Base-by-base conservation (phyloP, 2,329 filamentous ascomycete genomes). In the Phialemoniopsis sp. region DNA sequence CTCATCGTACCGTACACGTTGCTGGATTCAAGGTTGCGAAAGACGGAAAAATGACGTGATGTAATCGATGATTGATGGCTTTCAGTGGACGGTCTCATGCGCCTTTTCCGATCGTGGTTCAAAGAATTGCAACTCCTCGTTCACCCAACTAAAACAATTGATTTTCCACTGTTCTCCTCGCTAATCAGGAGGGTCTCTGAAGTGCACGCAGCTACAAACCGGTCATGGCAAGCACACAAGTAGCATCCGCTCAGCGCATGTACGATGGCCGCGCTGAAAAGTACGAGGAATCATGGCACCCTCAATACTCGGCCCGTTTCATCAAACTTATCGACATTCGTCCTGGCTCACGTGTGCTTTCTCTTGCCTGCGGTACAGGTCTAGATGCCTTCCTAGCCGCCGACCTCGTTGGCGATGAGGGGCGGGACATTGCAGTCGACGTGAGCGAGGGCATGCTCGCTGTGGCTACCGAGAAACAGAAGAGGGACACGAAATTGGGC, bases 301-400 rank as follows among this genome's bases (percentile, higher is more conserved):
- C 55, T 0, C 48, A 46, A 4, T 62, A 56, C 37, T 56, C 52
- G n/a, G 43, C 38, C 17, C 50, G 58, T 10, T 56, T 63, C 42
- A 53, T 59, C 43, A 40, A 46, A 7, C 19, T 57, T 12, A 46
- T 49, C 4, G 42, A 50, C 6, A 32, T 59, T 13, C 39, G 42
- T 13, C 34, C 48, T 1, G 52, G 56, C n/a, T 42, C 60, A 30
- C 47, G 42, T 16, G 43, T 62, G 17, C 54, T 63, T 4, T 46
- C 50, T 26, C 52, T 60, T n/a, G 56, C 51, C 21, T 63, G 59
- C 41, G 60, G 60, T n/a, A 63, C 59, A 10, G 59, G 57, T 5
- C 46, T 61, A 4, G 58, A 60, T 15, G 46, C 50, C 8, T 53
- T 56, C 37, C 46, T 54, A 13, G 54, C 56, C n/a, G 56, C 55